Evolutionary conservation across 2,329 filamentous ascomycete species (phyloP), one percentile per base, ranked within the genome.

Genomic region (Aspergillus sp.): DNA sequence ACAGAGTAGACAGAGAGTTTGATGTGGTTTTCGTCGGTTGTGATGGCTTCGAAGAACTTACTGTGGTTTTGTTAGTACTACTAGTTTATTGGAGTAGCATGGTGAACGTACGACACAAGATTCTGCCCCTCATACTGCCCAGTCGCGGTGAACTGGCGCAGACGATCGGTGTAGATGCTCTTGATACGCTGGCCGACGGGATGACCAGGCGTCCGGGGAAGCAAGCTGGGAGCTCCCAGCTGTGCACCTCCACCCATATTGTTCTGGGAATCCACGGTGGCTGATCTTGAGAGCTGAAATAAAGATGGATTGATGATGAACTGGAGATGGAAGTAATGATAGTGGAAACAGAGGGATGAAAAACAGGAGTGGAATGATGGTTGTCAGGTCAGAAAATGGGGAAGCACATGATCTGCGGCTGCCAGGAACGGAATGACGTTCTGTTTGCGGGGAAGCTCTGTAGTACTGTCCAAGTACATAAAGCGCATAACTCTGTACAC

Each of bases 1-100:
- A 89, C 88, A 48, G 86, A 84, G 81, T 90, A 95, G 49, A 90
- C 88, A 50, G 79, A 88, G 49, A 98, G 83, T 71, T 90, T 86
- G 61, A 97, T 82, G 65, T 91, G 79, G 23, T 88, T 81, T 54
- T 82, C 73, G 56, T 89, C 89, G 7, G 83, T 83, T 48, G 74
- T 74, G 49, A 74, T 71, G 25, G 78, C 85, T 67, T 91, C 84
- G 60, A 83, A 78, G 66, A 90, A 80, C 75, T 90, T 90, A 52
- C 82, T 85, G 58, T 30, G 23, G 20, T 17, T 46, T 46, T 13
- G 41, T 53, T 46, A 22, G 41, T n/a, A 54, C 7, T 20, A 41
- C 19, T 19, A 27, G 19, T 17, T 37, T 35, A 17, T n/a, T 37
- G 45, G 12, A 43, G 54, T 27, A 43, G 54, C 25, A 25, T 39